Conservation (phyloP, 1,284 basidiomycete species). For the Laetiporus sulphureus region DNA sequence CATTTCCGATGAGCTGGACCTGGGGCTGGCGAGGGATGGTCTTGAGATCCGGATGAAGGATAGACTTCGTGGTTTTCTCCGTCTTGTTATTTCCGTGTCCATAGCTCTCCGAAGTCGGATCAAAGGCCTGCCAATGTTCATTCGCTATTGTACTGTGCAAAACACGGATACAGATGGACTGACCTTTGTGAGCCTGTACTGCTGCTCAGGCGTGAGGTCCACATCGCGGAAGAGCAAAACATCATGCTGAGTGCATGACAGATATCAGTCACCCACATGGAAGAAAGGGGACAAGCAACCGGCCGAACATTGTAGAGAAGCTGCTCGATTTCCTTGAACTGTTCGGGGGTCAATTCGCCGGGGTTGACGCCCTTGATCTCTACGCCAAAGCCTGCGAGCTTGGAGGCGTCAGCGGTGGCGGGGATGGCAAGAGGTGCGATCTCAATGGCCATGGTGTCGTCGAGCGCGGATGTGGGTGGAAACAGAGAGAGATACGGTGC, state of each 20-base stretch:
- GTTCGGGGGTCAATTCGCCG: conserved; percentile 32
- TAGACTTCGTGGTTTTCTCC: conserved; percentile 60
- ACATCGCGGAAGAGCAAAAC: conserved; percentile 70
- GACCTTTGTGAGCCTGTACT: conserved; percentile 79
- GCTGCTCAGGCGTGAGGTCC: conserved; percentile 71
- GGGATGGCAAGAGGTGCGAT: conserved; percentile 37
- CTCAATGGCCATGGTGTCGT: conserved; percentile 33
- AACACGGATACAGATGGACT: conserved; percentile 11
- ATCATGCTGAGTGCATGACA: conserved; percentile 57
- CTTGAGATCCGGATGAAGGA: conserved; percentile 81
- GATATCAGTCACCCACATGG: conserved; percentile 4
- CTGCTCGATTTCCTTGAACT: conserved; percentile 44
- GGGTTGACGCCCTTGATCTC: conserved; percentile 47
- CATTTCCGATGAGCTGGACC: conserved; percentile 84
- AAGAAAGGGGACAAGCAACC: neutral
- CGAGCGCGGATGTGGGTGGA: too few species aligned
- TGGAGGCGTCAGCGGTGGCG: conserved; percentile 39
- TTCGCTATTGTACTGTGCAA: neutral
- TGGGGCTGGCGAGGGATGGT: conserved; percentile 82
- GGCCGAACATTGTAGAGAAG: conserved; percentile 43
- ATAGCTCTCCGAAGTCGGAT: conserved; percentile 66
- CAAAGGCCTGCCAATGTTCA: conserved; percentile 48
- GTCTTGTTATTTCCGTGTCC: conserved; percentile 86
- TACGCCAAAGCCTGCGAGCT: conserved; percentile 44
- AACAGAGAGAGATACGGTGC: too few species aligned